Base-by-base conservation (phyloP, 2,329 filamentous ascomycete species). In the Phialemoniopsis sp. region DNA sequence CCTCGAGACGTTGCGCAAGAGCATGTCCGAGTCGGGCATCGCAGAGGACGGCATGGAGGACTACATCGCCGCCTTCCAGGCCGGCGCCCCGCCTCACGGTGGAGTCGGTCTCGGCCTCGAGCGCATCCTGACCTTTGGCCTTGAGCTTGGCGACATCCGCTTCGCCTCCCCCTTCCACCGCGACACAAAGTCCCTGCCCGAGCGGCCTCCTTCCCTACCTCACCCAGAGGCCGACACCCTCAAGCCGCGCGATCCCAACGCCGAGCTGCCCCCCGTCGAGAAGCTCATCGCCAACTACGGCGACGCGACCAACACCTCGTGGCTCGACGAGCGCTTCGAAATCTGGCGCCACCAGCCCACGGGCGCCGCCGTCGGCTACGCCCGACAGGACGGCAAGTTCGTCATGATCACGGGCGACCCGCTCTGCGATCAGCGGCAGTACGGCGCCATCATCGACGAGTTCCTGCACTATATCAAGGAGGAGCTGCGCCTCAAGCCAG, bases 201-300 rank as follows among this genome's bases (percentile, higher is more conserved):
- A 78, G 40, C 83, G 76, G 49, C 66, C 73, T 10, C 72, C 78
- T 39, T 68, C 76, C 46, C 72, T 96, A n/a, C 81, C 88, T 4
- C 89, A 95, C 57, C 88, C 89, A 4, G 87, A 95, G 49, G 86
- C 89, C 7, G 89, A 89, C 56, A 96, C 90, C 1, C 75, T 87
- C 12, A 64, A 67, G 48, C 56, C 58, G 34, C 63, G 63, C 10
- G 49, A 63, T 49, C 71, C 63, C 41, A 72, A 67, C 55, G 76
- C 62, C 8, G 72, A 82, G 36, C 68, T 85, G 39, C 89, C 89
- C 37, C 74, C 87, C 0, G 59, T 96, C 5, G 87, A 90, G 58
- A 85, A 95, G 57, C 80, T 96, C 32, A 89, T 96, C 59, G 89
- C 89, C 56, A 96, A 96, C 62, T 96, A 96, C 51, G 90, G 90